A percentile compares a stretch with the other conserved stretches of the same genome.
phyloP scores from a whole-genome alignment of 257 asterid genomes.

The Ilex asprella region DNA sequence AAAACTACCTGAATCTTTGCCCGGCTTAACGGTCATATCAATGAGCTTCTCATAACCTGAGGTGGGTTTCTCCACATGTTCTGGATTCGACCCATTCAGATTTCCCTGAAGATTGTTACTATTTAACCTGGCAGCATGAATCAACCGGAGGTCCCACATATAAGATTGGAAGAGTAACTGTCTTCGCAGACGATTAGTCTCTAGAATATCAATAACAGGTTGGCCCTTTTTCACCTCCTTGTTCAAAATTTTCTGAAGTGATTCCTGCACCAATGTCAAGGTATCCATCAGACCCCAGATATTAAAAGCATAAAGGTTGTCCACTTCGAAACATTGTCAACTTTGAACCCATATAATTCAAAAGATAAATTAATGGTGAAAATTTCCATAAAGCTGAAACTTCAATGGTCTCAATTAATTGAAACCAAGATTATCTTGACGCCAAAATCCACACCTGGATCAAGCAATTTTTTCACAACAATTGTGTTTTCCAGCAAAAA shows the following conservation, averaged over 20 bases:
- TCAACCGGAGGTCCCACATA: constrained; percentile 82
- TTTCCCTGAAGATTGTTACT: constrained; percentile 25
- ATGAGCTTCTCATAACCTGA: constrained; percentile 26
- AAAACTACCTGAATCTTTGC: constrained; percentile 14
- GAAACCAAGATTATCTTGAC: no score
- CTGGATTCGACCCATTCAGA: constrained; percentile 24
- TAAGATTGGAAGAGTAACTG: constrained; percentile 75
- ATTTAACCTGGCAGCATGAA: constrained; percentile 48
- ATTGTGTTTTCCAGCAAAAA: no score
- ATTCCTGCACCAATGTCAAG: constrained; percentile 43
- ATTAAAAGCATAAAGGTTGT: not conserved
- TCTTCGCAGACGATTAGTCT: constrained; percentile 68
- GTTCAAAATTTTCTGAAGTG: constrained; percentile 41
- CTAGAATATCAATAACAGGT: constrained; percentile 64
- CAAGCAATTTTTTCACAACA: no score
- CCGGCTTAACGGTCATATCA: constrained; percentile 25
- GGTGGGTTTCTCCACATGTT: constrained; percentile 30
- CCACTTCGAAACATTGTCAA: not conserved
- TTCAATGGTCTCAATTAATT: no score
- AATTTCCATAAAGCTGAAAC: no score
- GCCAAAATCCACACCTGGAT: no score
- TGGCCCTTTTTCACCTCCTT: constrained; percentile 58
- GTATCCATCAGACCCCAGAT: no score
- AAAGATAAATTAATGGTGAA: no score
- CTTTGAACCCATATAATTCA: not conserved